Evolutionary conservation across 495 filamentous ascomycete species (phyloP).

Genomic region (Lindgomyces ingoldianus): DNA sequence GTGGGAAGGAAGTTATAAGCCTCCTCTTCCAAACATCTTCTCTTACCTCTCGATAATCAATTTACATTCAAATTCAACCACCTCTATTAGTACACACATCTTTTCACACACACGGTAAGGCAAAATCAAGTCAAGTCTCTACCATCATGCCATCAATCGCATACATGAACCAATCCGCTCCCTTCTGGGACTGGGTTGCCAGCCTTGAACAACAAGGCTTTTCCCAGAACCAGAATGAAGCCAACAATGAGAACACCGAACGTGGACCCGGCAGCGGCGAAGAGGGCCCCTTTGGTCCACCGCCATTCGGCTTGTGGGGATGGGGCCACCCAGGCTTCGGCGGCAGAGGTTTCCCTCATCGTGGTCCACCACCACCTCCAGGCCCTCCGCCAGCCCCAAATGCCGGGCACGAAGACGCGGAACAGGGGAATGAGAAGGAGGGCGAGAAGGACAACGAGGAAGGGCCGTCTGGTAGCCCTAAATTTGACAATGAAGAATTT

Average conservation of each 20-base stretch:
- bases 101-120: not conserved
- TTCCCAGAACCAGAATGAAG: constrained; percentile 31
- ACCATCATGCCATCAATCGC: constrained; percentile 45
- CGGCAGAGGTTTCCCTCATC: constrained; percentile 17
- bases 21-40: not conserved
- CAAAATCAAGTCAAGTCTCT: not conserved
- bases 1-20: not conserved
- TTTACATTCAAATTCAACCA: not conserved
- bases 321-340: constrained; percentile 28
- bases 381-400: not conserved
- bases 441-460: constrained; percentile 7
- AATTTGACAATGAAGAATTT: constrained; percentile 15
- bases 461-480: constrained; percentile 1
- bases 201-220: constrained; percentile 46
- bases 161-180: constrained; percentile 49
- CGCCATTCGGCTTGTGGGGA: constrained; percentile 28
- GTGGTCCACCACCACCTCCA: constrained; percentile 21
- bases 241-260: constrained; percentile 12
- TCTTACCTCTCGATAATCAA: not conserved
- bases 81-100: not conserved
- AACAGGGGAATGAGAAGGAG: constrained; percentile 8
- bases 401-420: constrained; percentile 4
- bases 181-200: constrained; percentile 52
- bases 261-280: constrained; percentile 6
- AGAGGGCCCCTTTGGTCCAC: not conserved